Evolutionary conservation across 441 rosid genomes (phyloP).

Genomic region (Corymbia calophylla): DNA sequence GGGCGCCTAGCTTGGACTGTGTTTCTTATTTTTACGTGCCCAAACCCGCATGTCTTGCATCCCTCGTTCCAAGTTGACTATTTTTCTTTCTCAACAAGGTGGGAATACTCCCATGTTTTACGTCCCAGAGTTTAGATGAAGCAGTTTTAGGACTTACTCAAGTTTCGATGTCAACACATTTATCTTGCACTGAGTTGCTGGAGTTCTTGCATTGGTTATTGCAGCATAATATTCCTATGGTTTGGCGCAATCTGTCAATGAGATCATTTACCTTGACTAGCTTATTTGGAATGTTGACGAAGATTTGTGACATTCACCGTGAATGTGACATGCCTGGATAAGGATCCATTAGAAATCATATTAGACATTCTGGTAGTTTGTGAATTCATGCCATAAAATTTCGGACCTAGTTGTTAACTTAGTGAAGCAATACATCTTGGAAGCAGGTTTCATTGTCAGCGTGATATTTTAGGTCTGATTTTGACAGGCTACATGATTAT

Average conservation of each 20-base stretch:
- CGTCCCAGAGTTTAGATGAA: too few species aligned
- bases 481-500: neutral
- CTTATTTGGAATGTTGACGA: neutral
- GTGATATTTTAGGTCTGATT: neutral
- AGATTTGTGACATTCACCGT: neutral
- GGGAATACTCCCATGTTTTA: too few species aligned
- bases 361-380: neutral
- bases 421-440: neutral
- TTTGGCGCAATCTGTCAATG: neutral
- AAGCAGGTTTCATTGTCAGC: neutral
- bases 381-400: neutral
- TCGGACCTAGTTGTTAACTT: neutral
- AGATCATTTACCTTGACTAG: neutral
- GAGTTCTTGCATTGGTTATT: neutral
- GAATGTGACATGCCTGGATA: neutral
- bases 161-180: neutral
- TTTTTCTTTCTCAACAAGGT: too few species aligned
- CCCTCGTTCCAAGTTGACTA: too few species aligned
- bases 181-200: neutral
- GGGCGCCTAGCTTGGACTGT: too few species aligned
- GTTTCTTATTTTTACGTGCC: too few species aligned
- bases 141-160: too few species aligned
- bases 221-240: neutral
- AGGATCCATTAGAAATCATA: neutral
- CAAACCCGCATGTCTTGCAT: too few species aligned